Evolutionary conservation across 2,329 filamentous ascomycete genomes (phyloP), one percentile per base, ranked within the genome.

Genomic region (Aureobasidium sp.): DNA sequence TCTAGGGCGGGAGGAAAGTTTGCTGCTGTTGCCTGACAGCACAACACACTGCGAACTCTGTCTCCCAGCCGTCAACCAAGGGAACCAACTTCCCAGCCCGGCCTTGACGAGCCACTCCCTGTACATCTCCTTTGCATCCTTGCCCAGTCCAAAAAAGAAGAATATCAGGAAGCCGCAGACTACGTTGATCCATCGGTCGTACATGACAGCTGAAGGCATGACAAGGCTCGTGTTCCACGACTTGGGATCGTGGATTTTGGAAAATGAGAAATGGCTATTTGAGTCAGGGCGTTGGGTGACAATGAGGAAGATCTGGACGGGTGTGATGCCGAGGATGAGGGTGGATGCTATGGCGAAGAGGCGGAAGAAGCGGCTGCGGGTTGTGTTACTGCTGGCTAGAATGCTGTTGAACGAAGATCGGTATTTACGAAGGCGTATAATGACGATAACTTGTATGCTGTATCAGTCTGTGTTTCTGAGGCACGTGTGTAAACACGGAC

Each of bases 401-500:
- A 86, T 75, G 16, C 71, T 65, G 22, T 74, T 71, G 59, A 86
- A 82, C 49, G 80, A 74, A 30, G 68, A 70, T 48, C 80, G 77
- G 63, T 86, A 83, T 53, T 72, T 76, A 62, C 74, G 72, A 29
- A 87, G 73, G n/a, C 83, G 81, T 56, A 74, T 68, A 25, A 84
- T 63, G 4, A 85, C 76, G 22, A 85, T 64, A 8, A 71, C 83
- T 85, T 55, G 21, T 0, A 2, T 6, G 10, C 3, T 12, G 8
- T 12, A 24, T 27, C 3, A 59, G 53, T 37, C 7, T 39, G 2
- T 7, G n/a, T 11, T 32, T 30, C 1, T 10, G 5, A 3, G 10
- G 11, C 4, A 3, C 22, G 17, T 10, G 8, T 4, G 61, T 53
- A 29, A 27, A 59, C 51, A 24, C 22, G 17, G 17, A 38, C 16